Evolutionary conservation across 164 flowering plant species (phyloP), one percentile per base, ranked within the genome.

Genomic region (Tetrastigma voinierianum): DNA sequence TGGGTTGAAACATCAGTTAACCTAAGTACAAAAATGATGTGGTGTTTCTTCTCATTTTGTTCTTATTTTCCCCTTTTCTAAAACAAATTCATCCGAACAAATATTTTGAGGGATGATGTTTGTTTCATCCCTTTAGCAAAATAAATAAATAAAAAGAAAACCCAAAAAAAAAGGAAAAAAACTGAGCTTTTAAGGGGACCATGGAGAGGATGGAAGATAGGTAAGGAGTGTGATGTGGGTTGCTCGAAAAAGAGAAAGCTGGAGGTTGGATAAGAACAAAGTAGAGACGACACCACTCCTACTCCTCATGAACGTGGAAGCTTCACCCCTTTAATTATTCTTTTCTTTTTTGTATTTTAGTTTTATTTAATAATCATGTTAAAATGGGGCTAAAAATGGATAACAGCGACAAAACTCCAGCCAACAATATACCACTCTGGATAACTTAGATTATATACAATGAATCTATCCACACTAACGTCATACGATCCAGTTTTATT

Each of bases 181-280:
- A 55, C 16, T 56, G 59, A 14, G 17, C n/a, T 21, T 49, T 54
- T 63, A 18, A 11, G 24, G 63, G 59, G 47, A 51, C n/a, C 51
- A 10, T 6, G 63, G 16, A 32, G 40, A 32, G 51, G 46, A 12
- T 18, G 62, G 18, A 46, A 56, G 58, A 19, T 57, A 51, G 66
- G 53, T 46, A 53, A 49, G 64, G 69, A 65, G 61, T 55, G 65
- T 10, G 51, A 54, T 46, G 14, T n/a, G 65, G 24, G 55, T 40
- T 46, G 16, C 62, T 48, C 62, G 69, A 62, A 59, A 71, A 54
- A 59, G 54, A 52, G 67, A 60, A 20, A 24, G 55, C 23, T 21
- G 75, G 71, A 20, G 25, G 55, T 18, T 21, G 75, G 71, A 76
- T 76, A 71, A 76, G 72, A 68, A 59, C 77, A 61, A 67, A 59